Evolutionary conservation across 306 rosid genomes (phyloP).

Genomic region (Cucurbita pepo): DNA sequence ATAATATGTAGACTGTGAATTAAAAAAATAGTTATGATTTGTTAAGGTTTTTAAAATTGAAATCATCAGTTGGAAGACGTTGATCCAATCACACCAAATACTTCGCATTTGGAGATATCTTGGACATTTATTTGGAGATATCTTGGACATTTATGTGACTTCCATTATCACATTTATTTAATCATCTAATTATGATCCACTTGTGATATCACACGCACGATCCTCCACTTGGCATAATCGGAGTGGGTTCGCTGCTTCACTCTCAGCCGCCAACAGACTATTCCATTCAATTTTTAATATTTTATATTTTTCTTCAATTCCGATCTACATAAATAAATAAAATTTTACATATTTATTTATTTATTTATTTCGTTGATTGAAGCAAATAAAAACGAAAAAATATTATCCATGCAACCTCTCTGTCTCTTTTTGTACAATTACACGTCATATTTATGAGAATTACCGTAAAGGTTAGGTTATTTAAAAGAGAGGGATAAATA

Average conservation of each 20-base stretch:
- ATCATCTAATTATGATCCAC: neutral
- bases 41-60: neutral
- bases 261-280: neutral
- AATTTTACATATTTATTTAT: too few species aligned
- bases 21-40: neutral
- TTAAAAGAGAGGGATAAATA: neutral
- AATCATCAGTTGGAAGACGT: neutral
- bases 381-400: neutral
- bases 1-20: neutral
- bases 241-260: neutral
- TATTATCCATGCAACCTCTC: neutral
- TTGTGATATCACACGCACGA: neutral
- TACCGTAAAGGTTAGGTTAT: neutral
- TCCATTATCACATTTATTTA: neutral
- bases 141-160: neutral
- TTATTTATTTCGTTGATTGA: neutral
- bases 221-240: neutral
- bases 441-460: neutral
- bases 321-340: too few species aligned
- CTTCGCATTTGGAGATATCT: neutral
- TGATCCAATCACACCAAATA: neutral
- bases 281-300: neutral
- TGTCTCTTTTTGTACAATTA: neutral
- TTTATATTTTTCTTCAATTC: neutral
- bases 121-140: neutral